Percentiles rank a stretch among this genome's conserved stretches.
Conservation (phyloP, 306 rosid genomes). For the Astragalus glycyphyllos region DNA sequence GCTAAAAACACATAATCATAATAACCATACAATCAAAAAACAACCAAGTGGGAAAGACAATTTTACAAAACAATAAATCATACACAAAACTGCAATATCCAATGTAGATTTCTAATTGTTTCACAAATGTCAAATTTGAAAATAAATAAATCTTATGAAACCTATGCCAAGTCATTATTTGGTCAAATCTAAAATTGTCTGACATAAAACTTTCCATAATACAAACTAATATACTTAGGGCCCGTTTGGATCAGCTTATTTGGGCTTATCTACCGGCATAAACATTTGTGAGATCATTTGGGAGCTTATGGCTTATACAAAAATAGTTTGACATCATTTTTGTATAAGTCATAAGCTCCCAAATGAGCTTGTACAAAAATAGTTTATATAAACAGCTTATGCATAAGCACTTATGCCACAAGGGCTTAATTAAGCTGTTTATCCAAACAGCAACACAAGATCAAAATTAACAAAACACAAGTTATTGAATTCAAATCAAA, state of each 20-base stretch:
- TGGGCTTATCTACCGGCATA: too few relatives aligned
- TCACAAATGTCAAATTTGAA: slow-evolving; percentile 13
- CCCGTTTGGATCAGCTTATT: too few relatives aligned
- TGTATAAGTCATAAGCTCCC: too few relatives aligned
- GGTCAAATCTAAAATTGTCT: not conserved
- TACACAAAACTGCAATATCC: slow-evolving; percentile 10
- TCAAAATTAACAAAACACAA: slow-evolving; percentile 2
- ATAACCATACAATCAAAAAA: slow-evolving; percentile 10
- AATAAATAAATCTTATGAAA: slow-evolving; percentile 3
- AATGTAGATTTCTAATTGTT: slow-evolving; percentile 10
- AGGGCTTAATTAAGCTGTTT: too few relatives aligned
- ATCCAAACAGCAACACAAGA: not conserved
- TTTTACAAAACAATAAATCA: slow-evolving; percentile 8
- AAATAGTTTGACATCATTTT: too few relatives aligned
- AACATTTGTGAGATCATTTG: too few relatives aligned
- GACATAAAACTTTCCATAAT: not conserved
- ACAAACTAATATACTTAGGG: not conserved
- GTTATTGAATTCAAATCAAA: slow-evolving; percentile 12
- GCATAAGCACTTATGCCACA: too few relatives aligned
- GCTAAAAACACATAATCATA: not conserved
- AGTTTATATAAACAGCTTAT: too few relatives aligned
- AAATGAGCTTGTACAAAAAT: too few relatives aligned
- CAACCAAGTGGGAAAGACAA: not conserved
- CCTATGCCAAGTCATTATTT: not conserved
- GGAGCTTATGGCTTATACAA: too few relatives aligned